Base-by-base conservation (phyloP, 768 basidiomycete species). In the Amanita molliuscula region DNA sequence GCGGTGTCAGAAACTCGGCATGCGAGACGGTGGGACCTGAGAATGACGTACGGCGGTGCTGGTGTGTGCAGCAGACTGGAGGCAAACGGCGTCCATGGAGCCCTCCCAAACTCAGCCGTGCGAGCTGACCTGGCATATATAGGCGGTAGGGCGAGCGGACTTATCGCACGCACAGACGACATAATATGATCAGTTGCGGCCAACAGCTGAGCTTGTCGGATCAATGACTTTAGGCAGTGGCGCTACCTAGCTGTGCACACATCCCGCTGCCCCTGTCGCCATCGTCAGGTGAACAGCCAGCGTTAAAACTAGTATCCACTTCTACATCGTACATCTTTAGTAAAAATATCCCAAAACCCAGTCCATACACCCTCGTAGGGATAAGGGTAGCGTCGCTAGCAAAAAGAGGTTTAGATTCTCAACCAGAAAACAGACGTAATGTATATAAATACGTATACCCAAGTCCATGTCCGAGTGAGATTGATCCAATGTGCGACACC, bases 401-500 rank as follows among this genome's bases (percentile, higher is more conserved):
- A n/a, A 10, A 44, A 4, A 44, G 28, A n/a, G 25, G 15, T n/a
- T 44, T 25, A 16, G 15, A 44, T 44, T 44, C 25, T 18, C 26
- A 44, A 44, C 42, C 18, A 44, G 42, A 44, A 44, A 16, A 44
- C 16, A 26, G 42, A 28, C 42, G 42, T 44, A 44, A 44, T 44
- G 42, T 43, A 43, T 44, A 44, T 44, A 44, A 44, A 44, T 44
- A 44, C 15, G 26, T 29, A 44, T 44, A 44, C 42, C 42, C 42
- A 44, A 44, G 42, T 44, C 26, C 42, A 44, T 44, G 42, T 44
- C 42, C 42, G 26, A 44, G 42, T 42, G 41, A 28, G n/a, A 16
- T n/a, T 18, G 26, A 44, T 44, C 28, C 42, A 28, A 44, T n/a
- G 42, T 43, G 25, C 42, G 42, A 43, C 13, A 43, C 25, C 25